Evolutionary conservation across 164 flowering plant species (phyloP), one percentile per base, ranked within the genome.

Genomic region (Kingdonia uniflora): DNA sequence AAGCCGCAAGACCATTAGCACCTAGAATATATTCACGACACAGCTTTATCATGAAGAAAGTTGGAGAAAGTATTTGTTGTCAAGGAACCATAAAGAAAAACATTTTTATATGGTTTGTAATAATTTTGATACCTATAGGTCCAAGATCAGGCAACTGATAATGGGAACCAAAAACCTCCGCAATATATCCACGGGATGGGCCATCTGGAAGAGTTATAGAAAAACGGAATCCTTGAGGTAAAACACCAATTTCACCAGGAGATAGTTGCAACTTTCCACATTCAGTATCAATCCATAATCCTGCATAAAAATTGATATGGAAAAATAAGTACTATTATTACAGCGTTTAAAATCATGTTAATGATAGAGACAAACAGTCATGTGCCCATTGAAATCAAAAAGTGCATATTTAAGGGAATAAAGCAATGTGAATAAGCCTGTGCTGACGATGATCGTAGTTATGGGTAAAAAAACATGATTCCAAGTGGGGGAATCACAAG

Each of bases 141-240:
- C 98, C 96, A 56, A 87, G 90, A 64, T 91, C 98, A 44, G 98
- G 98, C 62, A 91, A 95, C 54, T 87, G 88, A 61, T 77, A 85
- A 77, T 91, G 98, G 51, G 85, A 58, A 19, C 96, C 94, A 60
- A 85, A 91, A 60, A 85, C 72, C 72, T 91, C 98, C 42, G 94
- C 85, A 59, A 87, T 81, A 68, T 91, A 91, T 51, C 96, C 97
- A 37, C 91, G 81, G 29, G 95, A 83, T 21, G 92, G 86, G 13
- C 97, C 97, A 71, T 91, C 97, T 12, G 96, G 96, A 39, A 91
- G 70, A 61, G 63, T 58, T 48, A 91, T 70, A 48, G 64, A 57
- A 61, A 91, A 91, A 35, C 95, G 92, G 51, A 91, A 87, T 45
- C 98, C 98, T 70, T 92, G 95, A 48, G 94, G 96, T 65, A 87